A percentile compares a stretch with the other conserved stretches of the same genome.
phyloP scores from a whole-genome alignment of 2,329 filamentous ascomycete genomes.

The Diaporthe helianthi region DNA sequence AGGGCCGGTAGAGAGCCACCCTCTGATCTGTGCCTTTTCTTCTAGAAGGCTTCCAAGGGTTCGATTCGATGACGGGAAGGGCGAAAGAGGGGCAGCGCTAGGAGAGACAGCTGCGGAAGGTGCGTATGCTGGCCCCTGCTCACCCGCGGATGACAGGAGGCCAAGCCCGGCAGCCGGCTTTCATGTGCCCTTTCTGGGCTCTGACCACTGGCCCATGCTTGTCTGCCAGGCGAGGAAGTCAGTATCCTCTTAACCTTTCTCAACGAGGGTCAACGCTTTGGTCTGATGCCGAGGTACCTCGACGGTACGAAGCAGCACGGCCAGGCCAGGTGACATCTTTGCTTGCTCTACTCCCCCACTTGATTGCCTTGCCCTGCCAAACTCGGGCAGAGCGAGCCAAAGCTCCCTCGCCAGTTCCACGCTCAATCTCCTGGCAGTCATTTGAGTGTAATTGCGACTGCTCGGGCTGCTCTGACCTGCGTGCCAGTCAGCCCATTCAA shows the following conservation, averaged over 20 bases:
- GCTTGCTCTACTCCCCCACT: conserved; percentile 14
- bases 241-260: neutral
- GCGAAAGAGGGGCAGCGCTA: conserved; percentile 26
- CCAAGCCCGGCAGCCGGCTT: conserved; percentile 27
- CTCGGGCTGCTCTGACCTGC: conserved; percentile 30
- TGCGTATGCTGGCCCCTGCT: conserved; percentile 29
- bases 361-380: conserved; percentile 28
- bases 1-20: conserved; percentile 12
- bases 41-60: conserved; percentile 36
- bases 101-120: conserved; percentile 14
- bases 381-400: conserved; percentile 35
- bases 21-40: conserved; percentile 29
- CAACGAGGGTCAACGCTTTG: too few relatives aligned
- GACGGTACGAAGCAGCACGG: conserved; percentile 5
- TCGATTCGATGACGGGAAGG: conserved; percentile 31
- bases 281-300: conserved; percentile 16
- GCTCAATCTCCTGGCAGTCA: conserved; percentile 35
- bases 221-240: neutral
- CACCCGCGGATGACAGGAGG: conserved; percentile 27
- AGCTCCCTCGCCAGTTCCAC: conserved; percentile 33
- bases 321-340: conserved; percentile 24
- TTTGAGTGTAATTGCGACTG: conserved; percentile 34
- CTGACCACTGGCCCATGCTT: neutral
- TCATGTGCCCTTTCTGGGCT: conserved; percentile 19
- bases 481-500: conserved; percentile 7